Percentiles rank a stretch among this genome's conserved stretches.
phyloP scores from a whole-genome alignment of 116 monocot species.

The Cymodocea nodosa region DNA sequence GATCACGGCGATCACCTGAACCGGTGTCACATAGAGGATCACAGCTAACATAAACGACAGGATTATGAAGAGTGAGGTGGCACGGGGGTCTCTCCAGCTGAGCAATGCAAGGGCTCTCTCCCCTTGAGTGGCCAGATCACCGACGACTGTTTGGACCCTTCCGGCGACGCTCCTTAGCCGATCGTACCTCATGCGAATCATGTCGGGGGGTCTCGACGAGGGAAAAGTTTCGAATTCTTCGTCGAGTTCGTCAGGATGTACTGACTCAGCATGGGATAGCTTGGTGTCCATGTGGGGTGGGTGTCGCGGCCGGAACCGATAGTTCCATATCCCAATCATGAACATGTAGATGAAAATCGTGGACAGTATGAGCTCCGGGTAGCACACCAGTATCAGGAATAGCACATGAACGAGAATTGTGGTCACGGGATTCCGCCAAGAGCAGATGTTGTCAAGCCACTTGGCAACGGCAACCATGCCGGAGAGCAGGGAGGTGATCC shows the following conservation, averaged over 20 bases:
- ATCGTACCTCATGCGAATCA: slow-evolving; percentile 67
- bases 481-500: slow-evolving; percentile 55
- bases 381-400: slow-evolving; percentile 67
- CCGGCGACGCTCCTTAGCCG: slow-evolving; percentile 63
- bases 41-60: slow-evolving; percentile 37
- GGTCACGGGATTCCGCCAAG: slow-evolving; percentile 70
- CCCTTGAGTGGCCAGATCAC: slow-evolving; percentile 82
- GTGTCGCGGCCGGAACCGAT: slow-evolving; percentile 42
- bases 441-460: slow-evolving; percentile 48
- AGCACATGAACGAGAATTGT: slow-evolving; percentile 61
- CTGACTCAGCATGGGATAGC: slow-evolving; percentile 55
- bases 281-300: slow-evolving; percentile 80
- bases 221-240: slow-evolving; percentile 25
- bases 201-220: slow-evolving; percentile 25
- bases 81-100: slow-evolving; percentile 86
- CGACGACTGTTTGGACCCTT: slow-evolving; percentile 75
- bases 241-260: slow-evolving; percentile 63
- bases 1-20: slow-evolving; percentile 46
- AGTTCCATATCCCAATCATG: slow-evolving; percentile 74
- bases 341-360: slow-evolving; percentile 84
- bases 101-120: slow-evolving; percentile 66
- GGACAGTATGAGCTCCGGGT: slow-evolving; percentile 68
- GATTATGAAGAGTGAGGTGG: slow-evolving; percentile 58
- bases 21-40: slow-evolving; percentile 63
- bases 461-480: slow-evolving; percentile 20